Evolutionary conservation across 2,329 filamentous ascomycete genomes (phyloP).

Genomic region (Bisporella sp.): DNA sequence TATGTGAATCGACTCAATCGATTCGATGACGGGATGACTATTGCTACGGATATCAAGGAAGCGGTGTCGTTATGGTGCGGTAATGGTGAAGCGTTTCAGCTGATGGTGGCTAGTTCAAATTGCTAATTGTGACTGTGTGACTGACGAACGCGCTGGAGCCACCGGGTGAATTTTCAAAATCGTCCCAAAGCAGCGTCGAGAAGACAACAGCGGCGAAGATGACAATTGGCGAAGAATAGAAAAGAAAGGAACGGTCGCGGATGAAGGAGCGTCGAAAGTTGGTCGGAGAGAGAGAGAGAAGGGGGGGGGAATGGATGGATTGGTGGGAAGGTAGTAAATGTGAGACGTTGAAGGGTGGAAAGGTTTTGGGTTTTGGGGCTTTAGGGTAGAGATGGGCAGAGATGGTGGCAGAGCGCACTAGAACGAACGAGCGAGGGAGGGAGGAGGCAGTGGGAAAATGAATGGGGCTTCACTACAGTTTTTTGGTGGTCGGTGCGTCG

Average conservation of each 20-base stretch:
- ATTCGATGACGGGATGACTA: neutral
- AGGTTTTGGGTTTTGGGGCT: neutral
- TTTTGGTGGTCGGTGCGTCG: neutral
- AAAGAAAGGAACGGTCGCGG: neutral
- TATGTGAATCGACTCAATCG: constrained; percentile 18
- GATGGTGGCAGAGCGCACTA: neutral
- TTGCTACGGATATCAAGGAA: neutral
- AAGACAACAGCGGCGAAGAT: neutral
- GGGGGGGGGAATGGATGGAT: neutral
- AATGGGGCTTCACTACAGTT: neutral
- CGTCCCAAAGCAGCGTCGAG: no score
- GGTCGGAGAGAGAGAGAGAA: neutral
- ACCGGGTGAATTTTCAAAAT: no score
- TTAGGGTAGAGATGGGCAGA: neutral
- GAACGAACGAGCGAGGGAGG: neutral
- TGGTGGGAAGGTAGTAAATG: neutral
- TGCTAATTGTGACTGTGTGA: constrained; percentile 8
- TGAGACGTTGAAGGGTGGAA: neutral
- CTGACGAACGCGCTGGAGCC: neutral
- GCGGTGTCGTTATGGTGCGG: constrained; percentile 6
- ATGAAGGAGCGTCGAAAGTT: neutral
- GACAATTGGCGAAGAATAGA: neutral
- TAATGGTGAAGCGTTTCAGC: constrained; percentile 14
- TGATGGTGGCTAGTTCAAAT: neutral
- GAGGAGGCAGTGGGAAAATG: neutral